Percentiles rank a stretch among this genome's conserved stretches.
These are phyloP conservation scores for Emmonsiellopsis sp. DNA, from an alignment of 2,329 filamentous ascomycete genomes.

Conservation along the genomic window DNA sequence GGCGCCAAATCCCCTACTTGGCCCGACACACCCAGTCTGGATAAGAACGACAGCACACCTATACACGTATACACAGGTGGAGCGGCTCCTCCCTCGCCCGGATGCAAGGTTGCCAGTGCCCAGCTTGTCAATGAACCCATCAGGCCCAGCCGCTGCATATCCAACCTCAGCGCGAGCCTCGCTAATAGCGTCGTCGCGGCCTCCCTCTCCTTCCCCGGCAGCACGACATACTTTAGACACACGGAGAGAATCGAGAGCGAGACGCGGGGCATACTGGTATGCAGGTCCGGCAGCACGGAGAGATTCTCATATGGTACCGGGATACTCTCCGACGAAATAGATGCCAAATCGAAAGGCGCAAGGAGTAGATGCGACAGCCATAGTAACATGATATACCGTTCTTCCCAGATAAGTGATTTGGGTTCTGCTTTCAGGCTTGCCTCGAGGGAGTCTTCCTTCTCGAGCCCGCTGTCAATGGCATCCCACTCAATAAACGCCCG, in stretches of 20 bases:
- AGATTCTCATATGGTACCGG: conserved; percentile 26
- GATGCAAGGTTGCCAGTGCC: conserved; percentile 54
- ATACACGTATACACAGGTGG: conserved; percentile 64
- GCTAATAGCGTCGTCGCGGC: conserved; percentile 78
- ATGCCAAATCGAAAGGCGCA: conserved; percentile 81
- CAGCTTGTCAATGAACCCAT: conserved; percentile 59
- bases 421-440: conserved; percentile 13
- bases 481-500: conserved; percentile 58
- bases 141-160: conserved; percentile 74
- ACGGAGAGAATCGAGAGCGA: conserved; percentile 61
- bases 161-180: conserved; percentile 67
- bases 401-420: conserved; percentile 63
- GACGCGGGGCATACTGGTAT: conserved; percentile 56
- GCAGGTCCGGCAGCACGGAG: conserved; percentile 34
- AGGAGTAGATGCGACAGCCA: conserved; percentile 79
- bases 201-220: conserved; percentile 77
- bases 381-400: conserved; percentile 74
- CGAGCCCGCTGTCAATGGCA: conserved; percentile 7
- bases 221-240: conserved; percentile 60
- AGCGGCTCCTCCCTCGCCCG: conserved; percentile 26
- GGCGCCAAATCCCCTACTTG: conserved; percentile 65
- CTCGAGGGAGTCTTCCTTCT: conserved; percentile 8
- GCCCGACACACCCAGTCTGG: conserved; percentile 60
- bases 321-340: conserved; percentile 55
- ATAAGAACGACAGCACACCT: conserved; percentile 69